phyloP scores from a whole-genome alignment of 2,329 filamentous ascomycete genomes.

The Acephala macrosclerotiorum region DNA sequence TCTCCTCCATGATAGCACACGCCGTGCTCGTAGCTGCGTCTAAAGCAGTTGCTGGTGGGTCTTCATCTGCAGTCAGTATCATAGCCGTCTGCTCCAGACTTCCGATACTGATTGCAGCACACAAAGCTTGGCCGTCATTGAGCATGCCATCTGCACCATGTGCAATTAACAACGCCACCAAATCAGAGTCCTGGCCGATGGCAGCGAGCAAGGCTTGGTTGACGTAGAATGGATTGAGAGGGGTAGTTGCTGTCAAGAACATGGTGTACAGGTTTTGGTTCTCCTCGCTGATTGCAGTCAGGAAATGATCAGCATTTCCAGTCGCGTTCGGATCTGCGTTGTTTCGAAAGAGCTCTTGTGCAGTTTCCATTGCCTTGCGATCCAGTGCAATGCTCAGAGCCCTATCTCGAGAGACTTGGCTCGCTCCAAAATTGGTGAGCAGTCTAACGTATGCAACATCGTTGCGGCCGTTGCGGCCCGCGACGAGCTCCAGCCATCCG shows the following conservation, averaged over 20 bases:
- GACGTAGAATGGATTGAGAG: constrained; percentile 14
- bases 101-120: constrained; percentile 1
- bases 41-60: background rate
- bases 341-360: constrained; percentile 15
- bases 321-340: constrained; percentile 8
- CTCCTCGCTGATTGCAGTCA: constrained; percentile 11
- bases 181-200: constrained; percentile 8
- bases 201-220: constrained; percentile 11
- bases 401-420: constrained; percentile 12
- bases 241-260: constrained; percentile 12
- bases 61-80: constrained; percentile 2
- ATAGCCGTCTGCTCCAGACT: constrained; percentile 9
- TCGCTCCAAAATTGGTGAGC: constrained; percentile 14
- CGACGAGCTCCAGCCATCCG: constrained; percentile 12
- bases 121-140: constrained; percentile 12
- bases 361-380: constrained; percentile 11
- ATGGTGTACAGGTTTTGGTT: constrained; percentile 13
- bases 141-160: constrained; percentile 14
- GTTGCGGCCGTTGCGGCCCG: background rate
- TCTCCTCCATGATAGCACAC: constrained; percentile 10
- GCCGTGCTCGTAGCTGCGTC: background rate
- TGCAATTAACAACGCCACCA: constrained; percentile 15
- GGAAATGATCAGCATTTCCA: constrained; percentile 11
- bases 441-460: constrained; percentile 13
- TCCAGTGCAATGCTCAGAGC: constrained; percentile 14